Evolutionary conservation across 2,329 filamentous ascomycete genomes (phyloP), one percentile per base, ranked within the genome.

Genomic region (Pleurostoma richardsiae): DNA sequence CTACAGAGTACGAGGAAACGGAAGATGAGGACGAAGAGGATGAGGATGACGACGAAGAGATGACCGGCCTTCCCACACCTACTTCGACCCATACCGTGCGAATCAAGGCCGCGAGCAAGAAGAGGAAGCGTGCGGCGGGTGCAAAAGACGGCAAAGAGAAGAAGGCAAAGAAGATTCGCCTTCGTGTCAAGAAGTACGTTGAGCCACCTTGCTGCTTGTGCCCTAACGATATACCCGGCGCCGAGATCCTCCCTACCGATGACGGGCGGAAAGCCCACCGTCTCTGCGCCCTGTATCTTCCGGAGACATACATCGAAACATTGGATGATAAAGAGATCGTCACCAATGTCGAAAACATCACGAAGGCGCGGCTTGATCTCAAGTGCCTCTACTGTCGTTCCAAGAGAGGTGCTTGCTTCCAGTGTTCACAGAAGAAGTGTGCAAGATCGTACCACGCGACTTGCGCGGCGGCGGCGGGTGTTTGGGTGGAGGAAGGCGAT

Each of bases 321-420:
- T 77, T 85, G 8, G 81, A 87, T 51, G 87, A 79, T 30, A 73
- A 78, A 42, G 90, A 96, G 51, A 78, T 82, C 7, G 79, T 96
- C 28, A 86, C 80, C 54, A 92, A 95, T 55, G 80, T 90, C 43
- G 78, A 80, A n/a, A 81, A 82, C 50, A 90, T 97, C 54, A 84
- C 88, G 61, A 92, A 94, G 64, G 89, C 88, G 47, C 87, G 92
- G 26, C 72, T 95, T 55, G 90, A 95, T 29, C 83, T 97, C 55
- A 96, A 95, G 66, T 99, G 94, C 65, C 83, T 95, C 51, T 96
- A 89, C 69, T 99, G 94, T 62, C 88, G 91, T 31, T 95, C 90
- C 30, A 95, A 94, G 66, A 88, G 87, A 48, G 94, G 94, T n/a
- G 90, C 90, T 11, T 96, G 92, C 68, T 95, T 99, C 70, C 92